A percentile compares a stretch with the other conserved stretches of the same genome.
phyloP scores from a whole-genome alignment of 768 basidiomycete species.

The Sporobolomyces pararoseus region DNA sequence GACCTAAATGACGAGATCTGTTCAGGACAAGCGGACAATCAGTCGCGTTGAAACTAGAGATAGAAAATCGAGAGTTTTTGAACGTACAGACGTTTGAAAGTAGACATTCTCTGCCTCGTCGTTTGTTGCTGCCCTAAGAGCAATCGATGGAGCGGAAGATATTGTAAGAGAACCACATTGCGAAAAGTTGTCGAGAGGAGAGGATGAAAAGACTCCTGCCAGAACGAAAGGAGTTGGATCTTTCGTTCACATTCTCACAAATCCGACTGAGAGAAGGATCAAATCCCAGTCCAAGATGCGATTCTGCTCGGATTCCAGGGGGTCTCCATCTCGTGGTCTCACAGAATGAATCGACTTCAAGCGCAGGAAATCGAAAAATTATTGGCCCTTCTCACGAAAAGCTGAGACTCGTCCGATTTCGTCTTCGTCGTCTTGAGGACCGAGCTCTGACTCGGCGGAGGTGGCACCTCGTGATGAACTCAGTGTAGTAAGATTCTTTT shows the following conservation, averaged over 20 bases:
- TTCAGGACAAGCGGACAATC: background rate
- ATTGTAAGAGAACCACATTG: background rate
- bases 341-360: background rate
- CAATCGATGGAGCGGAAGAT: background rate
- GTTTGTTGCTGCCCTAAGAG: background rate
- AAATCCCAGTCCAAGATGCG: background rate
- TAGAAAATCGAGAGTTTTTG: background rate
- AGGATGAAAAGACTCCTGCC: background rate
- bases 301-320: background rate
- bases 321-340: no score
- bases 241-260: background rate
- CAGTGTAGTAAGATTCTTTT: no score
- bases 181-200: background rate
- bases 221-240: background rate
- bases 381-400: no score
- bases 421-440: no score
- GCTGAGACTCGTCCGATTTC: no score
- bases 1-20: conserved; percentile 1
- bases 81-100: conserved; percentile 5
- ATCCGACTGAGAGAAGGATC: no score
- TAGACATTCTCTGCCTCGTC: background rate
- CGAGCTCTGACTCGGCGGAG: no score
- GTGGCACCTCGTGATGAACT: no score
- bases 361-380: background rate
- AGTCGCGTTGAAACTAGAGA: background rate